Conservation (phyloP, 108 stramenopile genomes). For the Licmophora abbreviata region DNA sequence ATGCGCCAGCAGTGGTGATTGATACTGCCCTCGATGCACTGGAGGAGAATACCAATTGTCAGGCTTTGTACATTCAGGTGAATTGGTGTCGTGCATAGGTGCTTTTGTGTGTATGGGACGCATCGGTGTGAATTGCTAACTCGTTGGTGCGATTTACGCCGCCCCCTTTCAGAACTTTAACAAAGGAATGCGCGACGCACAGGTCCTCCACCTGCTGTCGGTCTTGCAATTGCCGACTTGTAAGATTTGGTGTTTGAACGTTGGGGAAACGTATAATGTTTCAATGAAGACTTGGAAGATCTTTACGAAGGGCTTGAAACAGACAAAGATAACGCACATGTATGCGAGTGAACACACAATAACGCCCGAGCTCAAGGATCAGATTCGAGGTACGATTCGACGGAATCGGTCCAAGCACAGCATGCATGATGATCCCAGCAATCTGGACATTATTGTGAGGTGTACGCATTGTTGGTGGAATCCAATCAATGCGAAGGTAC, state of each 20-base stretch:
- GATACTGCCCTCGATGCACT: conserved; percentile 82
- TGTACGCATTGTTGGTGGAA: conserved; percentile 97
- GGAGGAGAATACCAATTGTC: conserved; percentile 84
- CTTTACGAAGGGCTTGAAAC: conserved; percentile 70
- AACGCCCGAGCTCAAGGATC: conserved; percentile 68
- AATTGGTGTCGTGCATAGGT: conserved; percentile 4
- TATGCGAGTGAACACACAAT: conserved; percentile 92
- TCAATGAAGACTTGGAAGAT: conserved; percentile 65
- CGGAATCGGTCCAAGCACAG: conserved; percentile 81
- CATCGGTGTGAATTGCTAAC: background rate
- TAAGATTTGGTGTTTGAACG: conserved; percentile 88
- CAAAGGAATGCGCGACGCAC: conserved; percentile 79
- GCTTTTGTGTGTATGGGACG: background rate
- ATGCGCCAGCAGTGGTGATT: conserved; percentile 71
- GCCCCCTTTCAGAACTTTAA: conserved; percentile 68
- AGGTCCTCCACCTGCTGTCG: conserved; percentile 73
- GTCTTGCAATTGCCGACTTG: conserved; percentile 71
- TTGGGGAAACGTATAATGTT: conserved; percentile 91
- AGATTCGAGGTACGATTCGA: conserved; percentile 76
- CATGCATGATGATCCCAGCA: conserved; percentile 80
- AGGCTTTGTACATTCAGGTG: conserved; percentile 89
- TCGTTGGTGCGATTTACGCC: background rate
- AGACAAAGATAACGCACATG: conserved; percentile 90
- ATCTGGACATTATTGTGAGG: conserved; percentile 79
- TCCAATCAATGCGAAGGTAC: conserved; percentile 81